Conservation (phyloP, 495 filamentous ascomycete species). For the Aspergillus homomorphus region DNA sequence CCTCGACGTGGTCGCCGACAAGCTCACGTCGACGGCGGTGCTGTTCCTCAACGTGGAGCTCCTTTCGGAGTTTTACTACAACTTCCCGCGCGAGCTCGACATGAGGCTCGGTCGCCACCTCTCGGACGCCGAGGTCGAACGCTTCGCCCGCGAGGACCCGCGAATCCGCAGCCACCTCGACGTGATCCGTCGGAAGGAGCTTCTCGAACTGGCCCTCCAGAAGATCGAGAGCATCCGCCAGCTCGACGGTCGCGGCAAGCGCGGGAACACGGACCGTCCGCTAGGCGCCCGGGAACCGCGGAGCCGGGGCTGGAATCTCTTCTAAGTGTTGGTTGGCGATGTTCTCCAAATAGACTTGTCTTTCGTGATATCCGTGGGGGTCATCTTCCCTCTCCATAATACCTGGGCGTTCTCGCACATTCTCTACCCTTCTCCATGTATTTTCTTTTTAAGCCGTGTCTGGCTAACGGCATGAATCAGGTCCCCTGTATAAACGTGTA, state of each 20-base stretch:
- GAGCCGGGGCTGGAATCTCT: slow-evolving; percentile 38
- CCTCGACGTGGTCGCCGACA: slow-evolving; percentile 92
- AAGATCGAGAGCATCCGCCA: slow-evolving; percentile 89
- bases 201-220: slow-evolving; percentile 84
- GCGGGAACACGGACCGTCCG: slow-evolving; percentile 29
- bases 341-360: slow-evolving; percentile 8
- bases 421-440: background rate
- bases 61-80: slow-evolving; percentile 93
- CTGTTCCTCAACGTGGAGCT: slow-evolving; percentile 98
- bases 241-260: slow-evolving; percentile 56
- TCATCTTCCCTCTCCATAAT: background rate
- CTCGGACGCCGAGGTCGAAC: slow-evolving; percentile 73
- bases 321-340: slow-evolving; percentile 27
- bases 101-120: slow-evolving; percentile 78
- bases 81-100: slow-evolving; percentile 93
- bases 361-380: background rate
- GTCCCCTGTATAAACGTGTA: background rate
- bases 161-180: slow-evolving; percentile 87
- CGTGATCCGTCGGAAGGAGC: slow-evolving; percentile 84
- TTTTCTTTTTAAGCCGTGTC: background rate
- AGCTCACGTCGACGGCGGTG: slow-evolving; percentile 90
- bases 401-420: background rate
- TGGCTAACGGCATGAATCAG: background rate
- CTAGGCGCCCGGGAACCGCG: slow-evolving; percentile 30
- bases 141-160: slow-evolving; percentile 88